Evolutionary conservation across 2,329 filamentous ascomycete genomes (phyloP).

Genomic region (Fragosphaeria purpurea): DNA sequence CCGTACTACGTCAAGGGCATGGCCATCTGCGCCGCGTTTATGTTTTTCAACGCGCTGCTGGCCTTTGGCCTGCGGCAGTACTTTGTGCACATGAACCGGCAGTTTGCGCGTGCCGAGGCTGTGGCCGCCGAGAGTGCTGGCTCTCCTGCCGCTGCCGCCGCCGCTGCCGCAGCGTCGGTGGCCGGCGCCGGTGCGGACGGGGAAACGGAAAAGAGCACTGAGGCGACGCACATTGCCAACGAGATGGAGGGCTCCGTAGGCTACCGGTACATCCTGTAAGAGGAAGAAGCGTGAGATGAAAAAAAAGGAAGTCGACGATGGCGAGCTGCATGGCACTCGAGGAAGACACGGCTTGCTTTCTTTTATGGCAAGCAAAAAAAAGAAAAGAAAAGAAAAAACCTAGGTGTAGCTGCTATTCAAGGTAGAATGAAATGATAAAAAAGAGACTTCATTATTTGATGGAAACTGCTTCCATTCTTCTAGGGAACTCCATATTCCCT

Average conservation of each 20-base stretch:
- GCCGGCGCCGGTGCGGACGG: neutral
- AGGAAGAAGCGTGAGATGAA: neutral
- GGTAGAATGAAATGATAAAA: too few species aligned
- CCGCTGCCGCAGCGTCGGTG: neutral
- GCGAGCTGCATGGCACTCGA: too few species aligned
- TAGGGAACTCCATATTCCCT: too few species aligned
- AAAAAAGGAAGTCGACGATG: too few species aligned
- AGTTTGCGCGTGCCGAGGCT: slow-evolving; percentile 21
- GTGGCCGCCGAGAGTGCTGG: slow-evolving; percentile 1
- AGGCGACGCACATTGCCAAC: neutral
- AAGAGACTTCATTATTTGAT: too few species aligned
- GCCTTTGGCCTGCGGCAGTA: slow-evolving; percentile 22
- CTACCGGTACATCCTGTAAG: slow-evolving; percentile 13
- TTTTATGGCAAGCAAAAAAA: neutral
- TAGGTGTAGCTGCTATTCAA: too few species aligned
- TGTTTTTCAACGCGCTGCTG: slow-evolving; percentile 30
- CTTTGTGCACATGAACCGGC: slow-evolving; percentile 23
- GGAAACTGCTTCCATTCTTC: too few species aligned
- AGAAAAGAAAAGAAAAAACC: neutral
- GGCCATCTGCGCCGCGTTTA: slow-evolving; percentile 28
- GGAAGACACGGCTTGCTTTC: too few species aligned
- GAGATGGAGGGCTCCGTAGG: slow-evolving; percentile 13
- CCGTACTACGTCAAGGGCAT: slow-evolving; percentile 31
- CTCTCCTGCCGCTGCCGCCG: too few species aligned
- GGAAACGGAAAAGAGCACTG: slow-evolving; percentile 2